phyloP scores from a whole-genome alignment of 176 grass and related monocot genomes.

The Cenchrus fungigraminus region DNA sequence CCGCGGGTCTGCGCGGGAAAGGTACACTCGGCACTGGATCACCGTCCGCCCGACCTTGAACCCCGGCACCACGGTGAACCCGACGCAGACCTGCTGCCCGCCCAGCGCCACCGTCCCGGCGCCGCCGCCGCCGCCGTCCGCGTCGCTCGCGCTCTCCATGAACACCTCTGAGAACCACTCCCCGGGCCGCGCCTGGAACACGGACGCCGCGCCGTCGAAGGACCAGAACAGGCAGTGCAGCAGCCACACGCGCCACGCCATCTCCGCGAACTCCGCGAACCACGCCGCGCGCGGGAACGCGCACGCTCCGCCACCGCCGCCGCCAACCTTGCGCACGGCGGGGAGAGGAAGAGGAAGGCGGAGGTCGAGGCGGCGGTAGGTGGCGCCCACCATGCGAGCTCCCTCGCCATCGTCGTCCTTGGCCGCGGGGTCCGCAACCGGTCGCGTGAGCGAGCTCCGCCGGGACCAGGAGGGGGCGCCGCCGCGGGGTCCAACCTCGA shows the following conservation, averaged over 20 bases:
- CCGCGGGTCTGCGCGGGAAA: constrained; percentile 21
- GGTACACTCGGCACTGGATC: constrained; percentile 82
- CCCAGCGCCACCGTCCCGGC: no score
- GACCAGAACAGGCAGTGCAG: constrained; percentile 82
- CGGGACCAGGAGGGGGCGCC: no score
- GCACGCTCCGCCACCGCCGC: not conserved
- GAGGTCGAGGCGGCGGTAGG: no score
- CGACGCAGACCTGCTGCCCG: constrained; percentile 37
- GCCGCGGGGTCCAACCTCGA: no score
- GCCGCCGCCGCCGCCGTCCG: not conserved
- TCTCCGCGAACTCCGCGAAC: constrained; percentile 59
- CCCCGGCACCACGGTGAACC: constrained; percentile 87
- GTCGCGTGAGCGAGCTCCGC: no score
- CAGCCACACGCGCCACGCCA: constrained; percentile 80
- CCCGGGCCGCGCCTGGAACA: constrained; percentile 66
- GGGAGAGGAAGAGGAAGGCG: no score
- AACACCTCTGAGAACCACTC: constrained; percentile 83
- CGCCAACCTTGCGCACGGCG: not conserved
- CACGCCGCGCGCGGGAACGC: constrained; percentile 50
- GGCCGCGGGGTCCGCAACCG: no score
- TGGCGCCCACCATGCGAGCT: no score
- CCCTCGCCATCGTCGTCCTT: no score
- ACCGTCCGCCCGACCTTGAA: constrained; percentile 71
- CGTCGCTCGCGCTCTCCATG: constrained; percentile 78
- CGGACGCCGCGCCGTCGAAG: constrained; percentile 47